Base-by-base conservation (phyloP, 2,329 filamentous ascomycete species). In the Ramularia collo-cygni region DNA sequence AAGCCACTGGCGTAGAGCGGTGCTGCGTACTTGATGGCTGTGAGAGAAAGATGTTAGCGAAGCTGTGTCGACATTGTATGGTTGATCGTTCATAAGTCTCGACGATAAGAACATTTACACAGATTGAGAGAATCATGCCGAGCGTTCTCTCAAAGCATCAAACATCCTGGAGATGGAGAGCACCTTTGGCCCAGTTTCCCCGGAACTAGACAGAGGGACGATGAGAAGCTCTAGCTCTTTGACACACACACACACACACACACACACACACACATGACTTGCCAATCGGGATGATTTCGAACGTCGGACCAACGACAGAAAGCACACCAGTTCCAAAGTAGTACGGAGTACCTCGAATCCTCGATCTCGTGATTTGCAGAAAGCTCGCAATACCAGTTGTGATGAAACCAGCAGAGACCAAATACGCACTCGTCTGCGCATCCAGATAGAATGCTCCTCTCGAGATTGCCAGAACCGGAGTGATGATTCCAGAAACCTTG, bases 401-500 rank as follows among this genome's bases (percentile, higher is more conserved):
- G 19, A 50, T 50, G 47, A 50, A 50, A 2, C 39, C 47, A 3
- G 47, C 47, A 4, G 44, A 48, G 9, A 50, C 38, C 6, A 50
- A 40, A 17, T 47, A 46, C 17, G 44, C 44, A 7, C 42, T 47
- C 15, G 42, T 39, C 8, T 35, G 14, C 10, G 39, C 44, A 21
- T 47, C 45, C 28, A 50, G 30, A 33, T 48, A 42, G 33, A 50
- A 50, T 9, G 42, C 47, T 18, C 37, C 33, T 28, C 47, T 29
- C 3, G 47, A 26, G 4, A 50, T 40, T 1, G 47, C 44, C 9
- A 50, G 36, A 5, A 50, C 41, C 2, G 47, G 47, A 4, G 44
- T 50, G 10, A 50, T 44, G 33, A 50, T 50, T 9, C 47, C 47
- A 16, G 44, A 47, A 30, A 50, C 48, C 38, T 45, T 48, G 9